A percentile compares a stretch with the other conserved stretches of the same genome.
These are phyloP conservation scores for Amanita brunnescens DNA, from an alignment of 768 basidiomycete species.

Conservation along the genomic window DNA sequence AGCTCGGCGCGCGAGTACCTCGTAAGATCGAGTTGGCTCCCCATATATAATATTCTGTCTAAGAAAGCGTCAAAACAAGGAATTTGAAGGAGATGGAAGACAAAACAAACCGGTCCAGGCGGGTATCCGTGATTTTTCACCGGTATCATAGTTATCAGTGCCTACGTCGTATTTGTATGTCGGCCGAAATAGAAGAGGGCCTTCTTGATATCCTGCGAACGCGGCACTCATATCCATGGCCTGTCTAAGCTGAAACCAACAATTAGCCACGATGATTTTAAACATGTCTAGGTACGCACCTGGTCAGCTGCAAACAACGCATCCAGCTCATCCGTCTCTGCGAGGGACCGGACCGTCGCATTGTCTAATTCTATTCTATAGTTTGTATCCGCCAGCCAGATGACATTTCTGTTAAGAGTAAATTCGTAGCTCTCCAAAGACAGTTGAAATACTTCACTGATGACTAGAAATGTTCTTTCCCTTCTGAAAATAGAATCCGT, in stretches of 20 bases:
- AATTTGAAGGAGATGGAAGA: neutral
- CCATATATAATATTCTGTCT: conserved; percentile 93
- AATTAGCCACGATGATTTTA: conserved; percentile 1
- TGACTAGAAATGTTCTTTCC: conserved; percentile 87
- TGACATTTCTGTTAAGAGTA: conserved; percentile 56
- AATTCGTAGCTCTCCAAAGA: neutral
- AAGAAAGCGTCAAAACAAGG: conserved; percentile 10
- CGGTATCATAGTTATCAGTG: conserved; percentile 85
- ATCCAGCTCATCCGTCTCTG: conserved; percentile 58
- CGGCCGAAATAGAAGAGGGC: conserved; percentile 83
- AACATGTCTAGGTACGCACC: conserved; percentile 32
- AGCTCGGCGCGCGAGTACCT: conserved; percentile 83
- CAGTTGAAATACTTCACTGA: conserved; percentile 47
- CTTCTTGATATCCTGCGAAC: conserved; percentile 83
- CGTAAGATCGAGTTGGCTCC: conserved; percentile 58
- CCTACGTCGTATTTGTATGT: conserved; percentile 88
- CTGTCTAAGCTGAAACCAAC: conserved; percentile 51
- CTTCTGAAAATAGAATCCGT: conserved; percentile 78
- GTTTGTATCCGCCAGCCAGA: conserved; percentile 95
- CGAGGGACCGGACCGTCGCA: conserved; percentile 63
- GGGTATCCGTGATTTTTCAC: conserved; percentile 93
- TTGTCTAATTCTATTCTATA: conserved; percentile 90
- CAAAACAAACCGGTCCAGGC: conserved; percentile 88
- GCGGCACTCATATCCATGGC: conserved; percentile 66
- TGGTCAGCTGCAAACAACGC: conserved; percentile 78